Base-by-base conservation (phyloP, 75 land plant species). In the Larix kaempferi region DNA sequence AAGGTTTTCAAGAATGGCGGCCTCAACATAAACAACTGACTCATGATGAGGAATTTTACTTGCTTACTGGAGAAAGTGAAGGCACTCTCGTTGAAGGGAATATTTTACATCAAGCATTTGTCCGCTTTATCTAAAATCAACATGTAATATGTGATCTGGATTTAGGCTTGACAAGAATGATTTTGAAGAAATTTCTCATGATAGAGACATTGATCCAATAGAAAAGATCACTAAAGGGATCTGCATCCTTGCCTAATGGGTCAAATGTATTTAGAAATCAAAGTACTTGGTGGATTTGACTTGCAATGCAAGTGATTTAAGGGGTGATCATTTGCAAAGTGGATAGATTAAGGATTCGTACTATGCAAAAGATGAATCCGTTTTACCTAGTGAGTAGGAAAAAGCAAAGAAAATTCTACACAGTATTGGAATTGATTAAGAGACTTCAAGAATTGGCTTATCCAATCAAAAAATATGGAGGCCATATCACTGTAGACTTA, bases 41-140 rank as follows among this genome's bases (percentile, higher is more conserved):
- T 61, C 84, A 81, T 16, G 99, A 96, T 78, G 95, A 92, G 33
- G 85, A 79, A 39, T 96, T 96, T 76, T 85, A 73, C 66, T 80
- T 94, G 90, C 84, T 96, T 19, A 84, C 92, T 16, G 93, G 97
- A 22, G 99, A 96, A 78, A 91, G 82, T 39, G 93, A 92, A 35
- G 98, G 94, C 22, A 85, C 99, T 3, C 74, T 96, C 39, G 74
- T 84, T 25, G 89, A 82, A 58, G 98, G 99, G 64, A 89, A 90
- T 74, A 76, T 90, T 74, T 89, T 96, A 12, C 90, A n/a, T n/a
- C n/a, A 92, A 37, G 98, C 82, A 13, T 89, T 88, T 21, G 91
- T 94, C 49, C 86, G 88, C 13, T 80, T 72, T 57, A 90, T 96
- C 19, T 86, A 78, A 75, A 84, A 75, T 27, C 65, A 84, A 66